These are phyloP conservation scores for Hibiscus tridactylites DNA, from an alignment of 345 rosid species.

Conservation along the genomic window DNA sequence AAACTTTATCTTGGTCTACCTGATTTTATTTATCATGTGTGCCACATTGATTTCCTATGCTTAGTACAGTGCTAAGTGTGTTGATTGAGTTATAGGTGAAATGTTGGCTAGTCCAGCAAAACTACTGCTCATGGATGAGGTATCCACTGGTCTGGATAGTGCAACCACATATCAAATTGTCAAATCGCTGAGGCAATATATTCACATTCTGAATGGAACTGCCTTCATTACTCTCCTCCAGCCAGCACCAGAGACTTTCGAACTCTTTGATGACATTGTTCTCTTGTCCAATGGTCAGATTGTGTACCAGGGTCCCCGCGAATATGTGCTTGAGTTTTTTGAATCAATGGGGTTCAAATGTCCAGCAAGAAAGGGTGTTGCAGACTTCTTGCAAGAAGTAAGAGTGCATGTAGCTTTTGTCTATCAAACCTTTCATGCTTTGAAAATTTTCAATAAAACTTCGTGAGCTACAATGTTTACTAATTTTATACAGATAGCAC, in stretches of 20 bases:
- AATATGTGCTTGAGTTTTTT: constrained; percentile 51
- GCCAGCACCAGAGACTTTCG: constrained; percentile 75
- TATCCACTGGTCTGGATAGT: constrained; percentile 74
- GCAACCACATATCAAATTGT: constrained; percentile 74
- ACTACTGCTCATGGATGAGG: constrained; percentile 61
- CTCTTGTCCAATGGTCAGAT: constrained; percentile 66
- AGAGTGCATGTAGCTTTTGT: constrained; percentile 3
- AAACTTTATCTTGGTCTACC: too few species aligned
- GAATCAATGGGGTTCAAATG: constrained; percentile 60
- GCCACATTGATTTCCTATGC: too few species aligned
- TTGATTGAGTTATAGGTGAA: constrained; percentile 33
- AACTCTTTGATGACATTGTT: constrained; percentile 67
- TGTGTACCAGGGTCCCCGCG: constrained; percentile 74
- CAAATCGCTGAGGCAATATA: constrained; percentile 48
- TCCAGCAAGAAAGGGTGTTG: constrained; percentile 70
- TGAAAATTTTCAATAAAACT: neutral
- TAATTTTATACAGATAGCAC: neutral
- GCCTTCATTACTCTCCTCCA: constrained; percentile 69
- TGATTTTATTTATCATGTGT: too few species aligned
- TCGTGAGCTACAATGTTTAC: neutral
- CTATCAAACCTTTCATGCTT: neutral
- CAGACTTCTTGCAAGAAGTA: constrained; percentile 87
- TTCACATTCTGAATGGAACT: constrained; percentile 53
- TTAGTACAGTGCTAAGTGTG: neutral
- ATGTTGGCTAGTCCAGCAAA: constrained; percentile 64